phyloP scores from a whole-genome alignment of 768 basidiomycete species.

The Tulasnella sp. region DNA sequence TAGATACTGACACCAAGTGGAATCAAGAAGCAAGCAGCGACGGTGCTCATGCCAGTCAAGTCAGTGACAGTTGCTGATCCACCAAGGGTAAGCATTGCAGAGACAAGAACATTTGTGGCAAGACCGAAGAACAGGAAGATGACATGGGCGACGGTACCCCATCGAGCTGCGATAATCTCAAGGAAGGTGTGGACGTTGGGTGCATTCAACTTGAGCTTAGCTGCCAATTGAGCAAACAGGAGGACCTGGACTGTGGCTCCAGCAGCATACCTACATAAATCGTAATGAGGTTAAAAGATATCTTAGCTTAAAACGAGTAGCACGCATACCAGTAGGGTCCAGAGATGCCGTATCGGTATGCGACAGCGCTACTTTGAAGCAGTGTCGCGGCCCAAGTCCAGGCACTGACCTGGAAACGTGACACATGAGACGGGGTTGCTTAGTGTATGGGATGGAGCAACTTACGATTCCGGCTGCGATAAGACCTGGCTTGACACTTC shows the following conservation, averaged over 20 bases:
- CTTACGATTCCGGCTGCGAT: conserved; percentile 88
- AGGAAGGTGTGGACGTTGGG: conserved; percentile 81
- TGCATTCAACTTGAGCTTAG: conserved; percentile 85
- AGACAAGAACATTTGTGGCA: conserved; percentile 85
- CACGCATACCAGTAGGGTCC: conserved; percentile 17
- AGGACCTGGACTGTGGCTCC: conserved; percentile 79
- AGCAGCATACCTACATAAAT: conserved; percentile 48
- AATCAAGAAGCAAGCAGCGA: conserved; percentile 84
- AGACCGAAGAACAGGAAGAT: conserved; percentile 89
- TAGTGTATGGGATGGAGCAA: conserved; percentile 11
- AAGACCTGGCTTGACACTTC: conserved; percentile 78
- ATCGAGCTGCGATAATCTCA: conserved; percentile 69
- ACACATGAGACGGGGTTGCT: background rate
- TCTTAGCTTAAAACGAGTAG: too few relatives aligned
- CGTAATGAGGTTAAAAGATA: background rate
- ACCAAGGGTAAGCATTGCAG: conserved; percentile 67
- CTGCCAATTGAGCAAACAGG: conserved; percentile 83
- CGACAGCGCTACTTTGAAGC: conserved; percentile 72
- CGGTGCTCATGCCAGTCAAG: conserved; percentile 80
- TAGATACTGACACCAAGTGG: conserved; percentile 81
- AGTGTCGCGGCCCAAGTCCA: conserved; percentile 27
- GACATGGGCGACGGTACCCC: conserved; percentile 68
- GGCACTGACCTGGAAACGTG: background rate
- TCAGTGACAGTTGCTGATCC: conserved; percentile 73
- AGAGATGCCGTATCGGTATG: conserved; percentile 73